A percentile compares a stretch with the other conserved stretches of the same genome.
Evolutionary conservation across 208 protist genomes (phyloP).

Genomic region (Trypanosomatidae sp.): DNA sequence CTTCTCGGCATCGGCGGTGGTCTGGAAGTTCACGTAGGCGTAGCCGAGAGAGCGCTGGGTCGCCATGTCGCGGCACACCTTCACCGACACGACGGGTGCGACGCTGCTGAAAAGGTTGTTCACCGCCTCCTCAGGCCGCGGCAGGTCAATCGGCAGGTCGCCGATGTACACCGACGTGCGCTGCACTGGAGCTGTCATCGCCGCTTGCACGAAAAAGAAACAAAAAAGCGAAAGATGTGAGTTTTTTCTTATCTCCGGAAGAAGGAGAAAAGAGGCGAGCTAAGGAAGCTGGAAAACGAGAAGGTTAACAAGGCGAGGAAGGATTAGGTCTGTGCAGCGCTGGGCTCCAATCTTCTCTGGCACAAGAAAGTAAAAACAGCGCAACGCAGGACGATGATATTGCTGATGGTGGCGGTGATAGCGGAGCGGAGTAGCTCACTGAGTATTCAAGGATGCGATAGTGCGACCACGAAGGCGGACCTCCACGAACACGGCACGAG

Average conservation of each 20-base stretch:
- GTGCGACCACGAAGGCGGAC: too few relatives aligned
- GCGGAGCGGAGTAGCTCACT: too few relatives aligned
- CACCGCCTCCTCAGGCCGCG: slow-evolving; percentile 74
- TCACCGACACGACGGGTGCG: slow-evolving; percentile 93
- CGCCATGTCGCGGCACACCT: slow-evolving; percentile 95
- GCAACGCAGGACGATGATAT: too few relatives aligned
- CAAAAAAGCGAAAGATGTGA: neutral
- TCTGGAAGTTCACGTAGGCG: slow-evolving; percentile 98
- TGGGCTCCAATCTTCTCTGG: too few relatives aligned
- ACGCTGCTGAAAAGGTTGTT: slow-evolving; percentile 95
- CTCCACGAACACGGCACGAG: too few relatives aligned
- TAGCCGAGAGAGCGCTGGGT: slow-evolving; percentile 95
- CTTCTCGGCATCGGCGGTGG: slow-evolving; percentile 92
- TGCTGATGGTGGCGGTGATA: too few relatives aligned
- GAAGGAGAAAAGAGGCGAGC: too few relatives aligned
- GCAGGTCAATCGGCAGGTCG: slow-evolving; percentile 90
- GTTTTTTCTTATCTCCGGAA: neutral
- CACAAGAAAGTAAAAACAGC: too few relatives aligned
- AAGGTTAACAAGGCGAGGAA: too few relatives aligned
- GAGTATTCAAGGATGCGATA: too few relatives aligned
- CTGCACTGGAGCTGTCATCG: slow-evolving; percentile 18
- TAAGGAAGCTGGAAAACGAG: too few relatives aligned
- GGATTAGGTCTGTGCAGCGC: too few relatives aligned
- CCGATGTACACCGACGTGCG: slow-evolving; percentile 94
- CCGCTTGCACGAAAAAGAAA: neutral